Evolutionary conservation across 2,329 filamentous ascomycete genomes (phyloP).

Genomic region (Trichoderma brevicompactum): DNA sequence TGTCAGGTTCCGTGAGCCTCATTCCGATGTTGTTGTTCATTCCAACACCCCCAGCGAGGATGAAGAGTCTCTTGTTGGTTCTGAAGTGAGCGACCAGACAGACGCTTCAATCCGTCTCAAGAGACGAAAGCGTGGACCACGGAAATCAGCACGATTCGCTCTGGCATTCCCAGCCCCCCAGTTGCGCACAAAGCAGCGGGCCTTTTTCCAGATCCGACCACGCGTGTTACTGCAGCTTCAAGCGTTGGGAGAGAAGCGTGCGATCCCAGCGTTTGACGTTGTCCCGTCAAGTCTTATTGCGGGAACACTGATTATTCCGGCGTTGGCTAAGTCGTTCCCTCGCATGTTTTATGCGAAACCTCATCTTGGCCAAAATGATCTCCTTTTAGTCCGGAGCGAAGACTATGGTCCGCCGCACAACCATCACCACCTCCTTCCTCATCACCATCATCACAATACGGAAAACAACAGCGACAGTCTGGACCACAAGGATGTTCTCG

Average conservation of each 20-base stretch:
- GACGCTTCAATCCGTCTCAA: constrained; percentile 44
- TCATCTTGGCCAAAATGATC: constrained; percentile 68
- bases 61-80: constrained; percentile 48
- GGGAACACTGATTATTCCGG: constrained; percentile 60
- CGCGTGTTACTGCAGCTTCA: constrained; percentile 74
- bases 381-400: constrained; percentile 72
- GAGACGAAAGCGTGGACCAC: constrained; percentile 51
- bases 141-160: constrained; percentile 66
- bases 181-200: constrained; percentile 63
- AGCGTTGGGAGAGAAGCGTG: constrained; percentile 63
- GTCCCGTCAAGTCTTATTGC: constrained; percentile 67
- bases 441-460: constrained; percentile 7
- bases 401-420: constrained; percentile 57
- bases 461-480: constrained; percentile 51
- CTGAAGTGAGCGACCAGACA: constrained; percentile 53
- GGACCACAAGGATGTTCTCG: constrained; percentile 61
- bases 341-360: constrained; percentile 66
- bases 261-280: constrained; percentile 72
- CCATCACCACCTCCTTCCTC: constrained; percentile 34
- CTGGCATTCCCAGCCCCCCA: constrained; percentile 70
- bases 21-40: constrained; percentile 37
- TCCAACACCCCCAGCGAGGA: constrained; percentile 52
- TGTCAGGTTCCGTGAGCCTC: constrained; percentile 52
- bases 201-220: constrained; percentile 69
- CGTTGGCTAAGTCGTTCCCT: constrained; percentile 64